A percentile compares a stretch with the other conserved stretches of the same genome.
phyloP scores from a whole-genome alignment of 2,329 filamentous ascomycete species.

The Aspergillus brunneoviolaceus region DNA sequence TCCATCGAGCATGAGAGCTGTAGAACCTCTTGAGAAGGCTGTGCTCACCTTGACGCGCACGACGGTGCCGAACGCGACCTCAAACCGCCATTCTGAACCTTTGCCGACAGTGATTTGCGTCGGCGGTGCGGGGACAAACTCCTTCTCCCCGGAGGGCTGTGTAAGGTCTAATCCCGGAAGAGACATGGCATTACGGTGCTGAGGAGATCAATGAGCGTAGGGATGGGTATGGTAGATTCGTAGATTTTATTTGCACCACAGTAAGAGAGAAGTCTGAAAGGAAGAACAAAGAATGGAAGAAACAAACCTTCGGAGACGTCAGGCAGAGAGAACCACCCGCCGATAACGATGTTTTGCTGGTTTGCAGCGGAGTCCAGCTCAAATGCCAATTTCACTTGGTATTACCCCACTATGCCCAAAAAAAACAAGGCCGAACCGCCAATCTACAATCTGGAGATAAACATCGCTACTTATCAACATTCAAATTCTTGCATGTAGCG shows the following conservation, averaged over 20 bases:
- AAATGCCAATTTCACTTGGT: too few relatives aligned
- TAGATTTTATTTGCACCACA: background rate
- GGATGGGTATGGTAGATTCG: background rate
- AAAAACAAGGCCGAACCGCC: too few relatives aligned
- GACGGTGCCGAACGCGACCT: slow-evolving; percentile 59
- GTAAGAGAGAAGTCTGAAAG: background rate
- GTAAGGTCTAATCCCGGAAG: slow-evolving; percentile 73
- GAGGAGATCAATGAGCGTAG: background rate
- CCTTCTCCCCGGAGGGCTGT: slow-evolving; percentile 55
- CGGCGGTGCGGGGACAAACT: slow-evolving; percentile 38
- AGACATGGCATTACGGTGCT: slow-evolving; percentile 56
- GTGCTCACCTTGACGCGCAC: slow-evolving; percentile 54
- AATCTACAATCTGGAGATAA: background rate
- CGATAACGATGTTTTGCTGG: slow-evolving; percentile 23
- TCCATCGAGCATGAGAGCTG: background rate
- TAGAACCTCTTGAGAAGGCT: background rate
- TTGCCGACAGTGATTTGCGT: slow-evolving; percentile 57
- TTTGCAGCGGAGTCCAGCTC: slow-evolving; percentile 17
- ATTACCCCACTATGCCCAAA: too few relatives aligned
- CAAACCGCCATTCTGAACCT: slow-evolving; percentile 76
- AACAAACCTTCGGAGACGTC: background rate
- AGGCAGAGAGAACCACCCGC: slow-evolving; percentile 4
- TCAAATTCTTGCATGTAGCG: slow-evolving; percentile 2
- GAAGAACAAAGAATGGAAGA: background rate
- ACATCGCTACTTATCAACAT: background rate